phyloP scores from a whole-genome alignment of 768 basidiomycete genomes.

The Suillus cothurnatus region DNA sequence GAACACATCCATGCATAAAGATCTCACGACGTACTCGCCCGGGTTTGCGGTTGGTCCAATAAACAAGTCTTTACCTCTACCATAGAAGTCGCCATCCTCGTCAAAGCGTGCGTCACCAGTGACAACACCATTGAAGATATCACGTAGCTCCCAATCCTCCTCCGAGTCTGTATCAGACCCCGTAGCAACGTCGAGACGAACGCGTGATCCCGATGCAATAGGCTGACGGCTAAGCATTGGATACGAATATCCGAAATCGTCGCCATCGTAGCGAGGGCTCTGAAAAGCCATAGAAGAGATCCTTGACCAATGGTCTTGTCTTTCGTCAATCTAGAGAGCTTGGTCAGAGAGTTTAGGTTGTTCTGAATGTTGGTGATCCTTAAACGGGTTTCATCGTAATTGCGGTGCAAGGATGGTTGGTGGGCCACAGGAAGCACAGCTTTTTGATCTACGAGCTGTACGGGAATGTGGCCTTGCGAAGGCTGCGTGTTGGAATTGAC shows the following conservation, averaged over 20 bases:
- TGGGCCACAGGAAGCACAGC: conserved; percentile 5
- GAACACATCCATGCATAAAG: not conserved
- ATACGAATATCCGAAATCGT: not conserved
- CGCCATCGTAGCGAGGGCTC: not conserved
- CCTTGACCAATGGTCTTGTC: not conserved
- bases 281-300: not conserved
- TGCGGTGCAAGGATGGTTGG: not conserved
- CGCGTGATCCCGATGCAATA: conserved; percentile 24
- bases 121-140: too few species aligned
- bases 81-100: conserved; percentile 48
- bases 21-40: conserved; percentile 45
- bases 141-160: not conserved
- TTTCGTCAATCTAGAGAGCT: not conserved
- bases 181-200: conserved; percentile 2
- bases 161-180: not conserved
- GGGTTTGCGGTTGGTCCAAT: conserved; percentile 47
- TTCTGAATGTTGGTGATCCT: not conserved
- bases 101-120: conserved; percentile 37
- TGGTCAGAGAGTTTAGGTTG: not conserved
- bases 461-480: not conserved
- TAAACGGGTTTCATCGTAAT: not conserved
- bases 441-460: not conserved
- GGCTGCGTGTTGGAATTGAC: conserved; percentile 21
- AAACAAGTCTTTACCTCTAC: conserved; percentile 47
- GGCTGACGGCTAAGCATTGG: not conserved